Evolutionary conservation across 306 rosid genomes (phyloP).

Genomic region (apple (Malus domestica)): ASM211411v1 NC_041805.1:2631501-2632000

Average conservation of each 20-base stretch:
- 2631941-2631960: slow-evolving; percentile 79
- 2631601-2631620: slow-evolving; percentile 1
- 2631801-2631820: slow-evolving; percentile 82
- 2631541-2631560: slow-evolving; percentile 70
- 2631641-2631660: background rate
- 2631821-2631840: slow-evolving; percentile 48
- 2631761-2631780: slow-evolving; percentile 93
- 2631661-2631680: slow-evolving; percentile 9
- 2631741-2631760: slow-evolving; percentile 98
- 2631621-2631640: background rate
- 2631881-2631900: slow-evolving; percentile 1
- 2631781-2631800: slow-evolving; percentile 62
- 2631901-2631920: slow-evolving; percentile 4
- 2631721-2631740: slow-evolving; percentile 91
- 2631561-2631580: slow-evolving; percentile 63
- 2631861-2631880: slow-evolving; percentile 14
- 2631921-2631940: slow-evolving; percentile 18
- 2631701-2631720: slow-evolving; percentile 58
- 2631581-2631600: slow-evolving; percentile 51
- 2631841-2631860: slow-evolving; percentile 1
- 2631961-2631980: slow-evolving; percentile 98
- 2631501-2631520: slow-evolving; percentile 87
- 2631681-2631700: slow-evolving; percentile 66
- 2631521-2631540: slow-evolving; percentile 79
- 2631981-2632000: slow-evolving; percentile 96